These are phyloP conservation scores for Fagopyrum tataricum DNA, from an alignment of 148 eudicot genomes.

Conservation along the genomic window DNA sequence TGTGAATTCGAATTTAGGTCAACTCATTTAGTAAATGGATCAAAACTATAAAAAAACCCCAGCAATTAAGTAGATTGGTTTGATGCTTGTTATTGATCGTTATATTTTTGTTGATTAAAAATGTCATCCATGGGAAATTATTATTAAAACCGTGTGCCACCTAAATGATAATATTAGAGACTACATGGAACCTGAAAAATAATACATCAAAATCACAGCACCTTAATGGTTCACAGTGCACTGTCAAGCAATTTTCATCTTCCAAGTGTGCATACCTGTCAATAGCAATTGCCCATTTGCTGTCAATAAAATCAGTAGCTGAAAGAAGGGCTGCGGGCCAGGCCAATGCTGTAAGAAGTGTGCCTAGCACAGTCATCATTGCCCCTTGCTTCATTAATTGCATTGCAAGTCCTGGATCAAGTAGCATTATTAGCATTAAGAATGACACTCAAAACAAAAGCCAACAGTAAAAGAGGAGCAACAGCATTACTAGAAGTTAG, in stretches of 20 bases:
- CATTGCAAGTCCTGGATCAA: constrained; percentile 58
- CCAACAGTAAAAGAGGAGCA: not conserved
- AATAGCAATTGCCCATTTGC: constrained; percentile 96
- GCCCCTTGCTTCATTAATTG: constrained; percentile 91
- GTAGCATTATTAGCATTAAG: constrained; percentile 20
- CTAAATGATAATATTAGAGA: too few relatives aligned
- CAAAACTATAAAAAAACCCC: too few relatives aligned
- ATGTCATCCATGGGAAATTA: too few relatives aligned
- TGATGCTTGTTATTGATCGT: too few relatives aligned
- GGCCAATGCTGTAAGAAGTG: constrained; percentile 77
- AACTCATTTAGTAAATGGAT: too few relatives aligned
- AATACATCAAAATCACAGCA: too few relatives aligned
- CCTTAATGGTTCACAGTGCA: not conserved
- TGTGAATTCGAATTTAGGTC: too few relatives aligned
- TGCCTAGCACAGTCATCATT: constrained; percentile 86
- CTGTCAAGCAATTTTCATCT: not conserved
- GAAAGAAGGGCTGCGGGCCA: constrained; percentile 91
- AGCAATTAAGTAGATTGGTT: too few relatives aligned
- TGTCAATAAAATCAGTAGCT: constrained; percentile 80
- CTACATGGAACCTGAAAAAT: too few relatives aligned
- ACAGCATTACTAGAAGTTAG: constrained; percentile 70
- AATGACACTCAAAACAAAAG: not conserved
- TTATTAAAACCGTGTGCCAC: too few relatives aligned
- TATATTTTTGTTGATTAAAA: too few relatives aligned
- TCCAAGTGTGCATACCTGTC: constrained; percentile 53